A percentile compares a stretch with the other conserved stretches of the same genome.
phyloP scores from a whole-genome alignment of 768 basidiomycete genomes.

The Kwoniella newhampshirensis region DNA sequence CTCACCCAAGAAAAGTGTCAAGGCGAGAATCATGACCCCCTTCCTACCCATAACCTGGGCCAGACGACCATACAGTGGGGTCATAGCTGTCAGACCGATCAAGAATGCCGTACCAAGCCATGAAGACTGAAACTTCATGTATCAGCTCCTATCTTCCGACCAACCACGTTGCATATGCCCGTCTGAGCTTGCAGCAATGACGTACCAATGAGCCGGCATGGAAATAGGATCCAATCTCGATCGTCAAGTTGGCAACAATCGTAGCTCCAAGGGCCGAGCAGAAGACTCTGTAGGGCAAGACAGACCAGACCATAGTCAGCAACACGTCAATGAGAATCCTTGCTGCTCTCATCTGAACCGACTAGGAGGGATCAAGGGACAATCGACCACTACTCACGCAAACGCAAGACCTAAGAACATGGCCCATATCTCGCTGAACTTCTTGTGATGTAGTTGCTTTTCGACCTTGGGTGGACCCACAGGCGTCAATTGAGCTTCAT shows the following conservation, averaged over 20 bases:
- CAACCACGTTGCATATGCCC: too few species aligned
- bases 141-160: too few species aligned
- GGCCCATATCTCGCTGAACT: slow-evolving; percentile 37
- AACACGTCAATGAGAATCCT: too few species aligned
- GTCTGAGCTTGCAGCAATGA: background rate
- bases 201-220: slow-evolving; percentile 38
- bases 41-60: slow-evolving; percentile 33
- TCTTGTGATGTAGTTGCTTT: slow-evolving; percentile 19
- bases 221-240: slow-evolving; percentile 46
- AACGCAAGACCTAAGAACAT: slow-evolving; percentile 38
- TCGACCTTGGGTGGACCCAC: background rate
- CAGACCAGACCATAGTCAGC: background rate
- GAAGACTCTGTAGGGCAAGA: slow-evolving; percentile 28
- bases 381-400: slow-evolving; percentile 29
- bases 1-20: slow-evolving; percentile 28
- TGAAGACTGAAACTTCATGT: slow-evolving; percentile 33
- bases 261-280: slow-evolving; percentile 37
- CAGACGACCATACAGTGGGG: slow-evolving; percentile 40
- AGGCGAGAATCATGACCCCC: slow-evolving; percentile 31
- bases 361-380: too few species aligned
- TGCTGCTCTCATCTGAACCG: too few species aligned
- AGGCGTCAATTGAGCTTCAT: background rate
- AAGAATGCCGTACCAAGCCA: slow-evolving; percentile 45
- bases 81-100: slow-evolving; percentile 42
- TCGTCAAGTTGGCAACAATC: slow-evolving; percentile 43